phyloP scores from a whole-genome alignment of 179 eudicot genomes.

The Sideroxylon spinosum region DNA sequence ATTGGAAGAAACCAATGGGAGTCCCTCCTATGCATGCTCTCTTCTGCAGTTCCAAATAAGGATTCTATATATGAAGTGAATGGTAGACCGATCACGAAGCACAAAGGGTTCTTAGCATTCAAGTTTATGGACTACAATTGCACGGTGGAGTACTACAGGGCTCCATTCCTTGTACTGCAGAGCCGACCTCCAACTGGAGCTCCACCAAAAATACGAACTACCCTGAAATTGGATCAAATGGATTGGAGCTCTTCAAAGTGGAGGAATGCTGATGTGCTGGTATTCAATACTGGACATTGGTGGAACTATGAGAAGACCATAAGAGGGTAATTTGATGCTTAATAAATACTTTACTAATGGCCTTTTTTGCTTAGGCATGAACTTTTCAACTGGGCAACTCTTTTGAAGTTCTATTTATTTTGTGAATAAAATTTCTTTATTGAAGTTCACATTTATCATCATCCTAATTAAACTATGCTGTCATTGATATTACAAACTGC shows the following conservation, averaged over 20 bases:
- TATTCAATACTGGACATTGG: conserved; percentile 88
- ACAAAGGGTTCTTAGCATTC: conserved; percentile 73
- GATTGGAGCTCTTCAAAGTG: conserved; percentile 70
- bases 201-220: conserved; percentile 38
- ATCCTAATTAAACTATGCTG: not conserved
- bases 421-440: not conserved
- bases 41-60: conserved; percentile 60
- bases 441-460: not conserved
- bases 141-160: conserved; percentile 81
- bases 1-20: conserved; percentile 98
- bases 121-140: conserved; percentile 66
- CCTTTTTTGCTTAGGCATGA: not conserved
- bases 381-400: conserved; percentile 1
- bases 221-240: conserved; percentile 65
- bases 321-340: conserved; percentile 46
- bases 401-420: not conserved
- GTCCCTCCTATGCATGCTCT: conserved; percentile 84
- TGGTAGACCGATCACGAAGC: conserved; percentile 85
- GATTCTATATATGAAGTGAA: conserved; percentile 69
- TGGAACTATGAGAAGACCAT: conserved; percentile 93
- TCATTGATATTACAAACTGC: not conserved
- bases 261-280: conserved; percentile 66
- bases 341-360: not conserved
- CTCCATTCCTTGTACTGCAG: conserved; percentile 74
- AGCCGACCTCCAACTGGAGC: conserved; percentile 63